A percentile compares a stretch with the other conserved stretches of the same genome.
These are phyloP conservation scores for Nasturtium officinale DNA, from an alignment of 345 rosid species.

Conservation along the genomic window DNA sequence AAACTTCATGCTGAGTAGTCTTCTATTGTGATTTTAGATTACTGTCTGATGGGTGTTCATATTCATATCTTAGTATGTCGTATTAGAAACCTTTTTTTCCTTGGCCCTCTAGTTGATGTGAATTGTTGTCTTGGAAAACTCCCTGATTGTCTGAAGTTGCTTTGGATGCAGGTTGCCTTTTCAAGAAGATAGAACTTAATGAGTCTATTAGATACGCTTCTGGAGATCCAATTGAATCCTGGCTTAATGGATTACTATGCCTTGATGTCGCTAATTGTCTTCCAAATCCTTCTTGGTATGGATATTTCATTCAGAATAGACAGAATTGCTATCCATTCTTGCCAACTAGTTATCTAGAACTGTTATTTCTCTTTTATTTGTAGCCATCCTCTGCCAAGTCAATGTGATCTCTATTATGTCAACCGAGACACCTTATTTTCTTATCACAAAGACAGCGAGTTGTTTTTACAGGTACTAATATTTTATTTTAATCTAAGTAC, in stretches of 20 bases:
- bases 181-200: conserved; percentile 82
- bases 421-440: conserved; percentile 94
- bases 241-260: conserved; percentile 89
- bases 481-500: not conserved
- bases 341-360: conserved; percentile 14
- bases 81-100: conserved; percentile 1
- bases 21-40: conserved; percentile 2
- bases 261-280: conserved; percentile 79
- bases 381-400: conserved; percentile 85
- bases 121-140: not conserved
- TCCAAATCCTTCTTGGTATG: conserved; percentile 58
- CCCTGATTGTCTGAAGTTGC: conserved; percentile 26
- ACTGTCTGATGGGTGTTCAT: conserved; percentile 2
- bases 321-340: not conserved
- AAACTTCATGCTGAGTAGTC: conserved; percentile 13
- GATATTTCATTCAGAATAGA: not conserved
- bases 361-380: not conserved
- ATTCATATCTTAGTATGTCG: conserved; percentile 3
- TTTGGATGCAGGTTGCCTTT: conserved; percentile 68
- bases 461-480: conserved; percentile 72
- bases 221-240: conserved; percentile 91
- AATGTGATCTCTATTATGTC: conserved; percentile 93
- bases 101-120: conserved; percentile 1
- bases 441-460: conserved; percentile 89
- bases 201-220: conserved; percentile 95